phyloP scores from a whole-genome alignment of 2,329 filamentous ascomycete genomes.

The Penicillium sp. region DNA sequence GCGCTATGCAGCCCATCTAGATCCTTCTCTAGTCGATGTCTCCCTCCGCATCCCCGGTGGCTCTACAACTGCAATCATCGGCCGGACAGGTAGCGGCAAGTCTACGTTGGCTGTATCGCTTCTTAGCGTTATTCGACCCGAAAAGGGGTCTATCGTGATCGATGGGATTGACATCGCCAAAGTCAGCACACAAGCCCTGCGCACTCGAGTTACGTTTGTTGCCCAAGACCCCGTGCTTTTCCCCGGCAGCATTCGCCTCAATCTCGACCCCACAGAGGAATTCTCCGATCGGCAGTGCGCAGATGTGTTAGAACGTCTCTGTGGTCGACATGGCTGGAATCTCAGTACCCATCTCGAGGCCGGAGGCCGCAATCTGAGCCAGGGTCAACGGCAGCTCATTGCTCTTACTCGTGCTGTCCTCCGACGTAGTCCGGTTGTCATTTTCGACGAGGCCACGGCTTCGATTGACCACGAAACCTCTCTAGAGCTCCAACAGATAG shows the following conservation, averaged over 20 bases:
- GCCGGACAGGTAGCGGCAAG: slow-evolving; percentile 77
- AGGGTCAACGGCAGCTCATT: slow-evolving; percentile 65
- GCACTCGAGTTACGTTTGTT: slow-evolving; percentile 63
- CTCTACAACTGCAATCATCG: slow-evolving; percentile 74
- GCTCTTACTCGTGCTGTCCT: slow-evolving; percentile 63
- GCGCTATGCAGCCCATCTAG: slow-evolving; percentile 73
- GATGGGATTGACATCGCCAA: slow-evolving; percentile 60
- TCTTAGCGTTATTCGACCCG: slow-evolving; percentile 55
- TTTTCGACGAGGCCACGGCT: slow-evolving; percentile 66
- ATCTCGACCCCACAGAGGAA: slow-evolving; percentile 60
- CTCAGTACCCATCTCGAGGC: slow-evolving; percentile 57
- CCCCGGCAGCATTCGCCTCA: slow-evolving; percentile 59
- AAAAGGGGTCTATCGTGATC: slow-evolving; percentile 56
- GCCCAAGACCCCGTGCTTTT: slow-evolving; percentile 67
- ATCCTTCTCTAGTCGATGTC: slow-evolving; percentile 67
- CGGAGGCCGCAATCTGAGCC: slow-evolving; percentile 60
- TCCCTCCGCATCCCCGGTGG: slow-evolving; percentile 72
- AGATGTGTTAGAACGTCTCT: slow-evolving; percentile 55
- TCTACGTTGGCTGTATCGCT: slow-evolving; percentile 67
- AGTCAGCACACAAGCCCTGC: slow-evolving; percentile 58
- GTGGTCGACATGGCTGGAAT: slow-evolving; percentile 55
- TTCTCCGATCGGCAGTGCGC: slow-evolving; percentile 56
- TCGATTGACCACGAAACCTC: slow-evolving; percentile 63
- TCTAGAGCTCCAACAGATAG: slow-evolving; percentile 39
- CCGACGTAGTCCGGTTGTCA: slow-evolving; percentile 58